Base-by-base conservation (phyloP, 2,329 filamentous ascomycete species). In the Monilinia fructigena region DNA sequence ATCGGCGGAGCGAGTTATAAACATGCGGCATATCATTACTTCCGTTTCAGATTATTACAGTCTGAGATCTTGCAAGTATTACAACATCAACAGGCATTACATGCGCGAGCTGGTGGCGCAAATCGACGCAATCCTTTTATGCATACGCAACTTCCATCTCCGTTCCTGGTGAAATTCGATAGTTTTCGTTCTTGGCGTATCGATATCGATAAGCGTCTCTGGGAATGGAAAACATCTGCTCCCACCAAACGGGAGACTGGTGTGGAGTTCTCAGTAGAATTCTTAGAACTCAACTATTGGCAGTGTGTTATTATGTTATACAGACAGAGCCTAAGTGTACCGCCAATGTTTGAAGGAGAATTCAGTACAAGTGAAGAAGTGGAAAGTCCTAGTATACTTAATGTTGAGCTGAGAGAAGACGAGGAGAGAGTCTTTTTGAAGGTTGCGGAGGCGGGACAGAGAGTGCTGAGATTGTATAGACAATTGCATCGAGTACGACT, bases 231-330 rank as follows among this genome's bases (percentile, higher is more conserved):
- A 76, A 87, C 88, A 38, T 88, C 87, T 6, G 90, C 93, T 1
- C 95, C 94, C 0, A 89, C 85, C 0, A 88, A 89, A 69, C 79
- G 85, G 28, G 87, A 95, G 67, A 96, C 92, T 0, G 93, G 93
- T 1, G 95, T 98, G 2, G 87, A 87, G 4, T 98, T 98, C 76
- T 93, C 91, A 0, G 88, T 91, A 1, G 90, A 97, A 66, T 97
- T 98, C 73, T 79, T 97, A 5, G 92, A 97, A 73, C 83, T 98
- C 68, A 98, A 98, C 77, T 98, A 98, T 78, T 98, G 94, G 93
- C 94, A 97, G 77, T 92, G 93, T 4, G 88, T 98, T 68, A 96
- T 97, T 71, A 93, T 97, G 89, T 85, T 98, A 26, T 98, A 98
- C 77, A 85, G 94, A 65, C 94, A 97, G 77, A 95, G 93, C 77